Percentiles rank a stretch among this genome's conserved stretches.
Evolutionary conservation across 441 rosid genomes (phyloP).

Genomic region (Monsonia emarginata): DNA sequence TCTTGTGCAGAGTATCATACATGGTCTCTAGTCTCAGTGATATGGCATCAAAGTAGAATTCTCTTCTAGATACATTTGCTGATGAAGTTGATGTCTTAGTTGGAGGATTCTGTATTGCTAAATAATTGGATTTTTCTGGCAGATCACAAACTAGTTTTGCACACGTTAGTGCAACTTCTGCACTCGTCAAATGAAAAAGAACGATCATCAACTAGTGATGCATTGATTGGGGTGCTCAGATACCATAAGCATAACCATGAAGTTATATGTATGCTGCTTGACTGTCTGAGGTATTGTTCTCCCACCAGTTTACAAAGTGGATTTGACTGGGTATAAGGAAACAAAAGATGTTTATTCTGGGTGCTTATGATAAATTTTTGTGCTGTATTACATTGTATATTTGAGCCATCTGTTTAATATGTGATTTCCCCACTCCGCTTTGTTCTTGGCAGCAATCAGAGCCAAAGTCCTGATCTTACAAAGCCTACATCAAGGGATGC

Average conservation of each 20-base stretch:
- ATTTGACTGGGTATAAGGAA: constrained; percentile 1
- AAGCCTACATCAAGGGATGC: constrained; percentile 22
- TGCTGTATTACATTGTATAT: neutral
- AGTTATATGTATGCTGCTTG: constrained; percentile 59
- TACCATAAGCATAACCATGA: constrained; percentile 51
- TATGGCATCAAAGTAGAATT: neutral
- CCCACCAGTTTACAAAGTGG: neutral
- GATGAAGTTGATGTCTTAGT: constrained; percentile 15
- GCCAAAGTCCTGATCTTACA: constrained; percentile 32
- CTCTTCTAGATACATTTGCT: constrained; percentile 13
- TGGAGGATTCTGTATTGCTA: constrained; percentile 3
- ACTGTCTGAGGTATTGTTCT: constrained; percentile 61
- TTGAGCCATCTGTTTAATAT: neutral
- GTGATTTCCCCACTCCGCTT: neutral
- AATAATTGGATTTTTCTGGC: constrained; percentile 25
- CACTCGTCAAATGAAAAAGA: constrained; percentile 41
- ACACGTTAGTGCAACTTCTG: constrained; percentile 45
- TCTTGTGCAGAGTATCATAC: neutral
- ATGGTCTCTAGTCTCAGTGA: neutral
- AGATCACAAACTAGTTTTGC: constrained; percentile 63
- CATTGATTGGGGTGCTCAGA: constrained; percentile 53
- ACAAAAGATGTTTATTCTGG: neutral
- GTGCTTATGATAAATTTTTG: neutral
- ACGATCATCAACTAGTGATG: constrained; percentile 38
- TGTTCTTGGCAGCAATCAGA: constrained; percentile 40